phyloP scores from a whole-genome alignment of 2,329 filamentous ascomycete genomes.

The Nannizziopsis barbatae region DNA sequence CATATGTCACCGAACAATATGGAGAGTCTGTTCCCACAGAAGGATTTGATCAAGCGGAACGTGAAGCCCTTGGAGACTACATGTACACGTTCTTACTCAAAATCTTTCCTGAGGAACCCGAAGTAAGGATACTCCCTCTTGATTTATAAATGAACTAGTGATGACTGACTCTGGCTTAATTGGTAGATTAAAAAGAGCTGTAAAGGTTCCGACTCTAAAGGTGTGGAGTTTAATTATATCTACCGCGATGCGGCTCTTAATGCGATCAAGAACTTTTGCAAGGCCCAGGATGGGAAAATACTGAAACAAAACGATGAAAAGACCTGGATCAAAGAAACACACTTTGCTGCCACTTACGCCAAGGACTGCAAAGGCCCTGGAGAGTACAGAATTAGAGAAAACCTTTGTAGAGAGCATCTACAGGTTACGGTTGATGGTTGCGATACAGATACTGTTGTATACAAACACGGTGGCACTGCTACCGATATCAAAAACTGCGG shows the following conservation, averaged over 20 bases:
- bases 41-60: too few relatives aligned
- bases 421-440: conserved; percentile 4
- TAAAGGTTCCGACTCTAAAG: background rate
- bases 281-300: conserved; percentile 4
- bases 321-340: conserved; percentile 9
- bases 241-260: conserved; percentile 7
- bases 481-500: conserved; percentile 11
- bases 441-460: conserved; percentile 9
- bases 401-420: conserved; percentile 8
- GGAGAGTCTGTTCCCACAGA: too few relatives aligned
- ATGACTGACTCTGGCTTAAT: too few relatives aligned
- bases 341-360: conserved; percentile 6
- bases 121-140: too few relatives aligned
- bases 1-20: too few relatives aligned
- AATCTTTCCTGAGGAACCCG: too few relatives aligned
- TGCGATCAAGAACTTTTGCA: conserved; percentile 9
- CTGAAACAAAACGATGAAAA: conserved; percentile 9
- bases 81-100: too few relatives aligned
- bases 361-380: conserved; percentile 7
- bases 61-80: too few relatives aligned
- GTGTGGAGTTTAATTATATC: conserved; percentile 1
- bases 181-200: conserved; percentile 2
- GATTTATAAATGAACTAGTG: too few relatives aligned
- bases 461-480: conserved; percentile 11
- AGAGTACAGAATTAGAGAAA: conserved; percentile 7